Evolutionary conservation across 2,329 filamentous ascomycete genomes (phyloP).

Genomic region (Penicillium sp.): DNA sequence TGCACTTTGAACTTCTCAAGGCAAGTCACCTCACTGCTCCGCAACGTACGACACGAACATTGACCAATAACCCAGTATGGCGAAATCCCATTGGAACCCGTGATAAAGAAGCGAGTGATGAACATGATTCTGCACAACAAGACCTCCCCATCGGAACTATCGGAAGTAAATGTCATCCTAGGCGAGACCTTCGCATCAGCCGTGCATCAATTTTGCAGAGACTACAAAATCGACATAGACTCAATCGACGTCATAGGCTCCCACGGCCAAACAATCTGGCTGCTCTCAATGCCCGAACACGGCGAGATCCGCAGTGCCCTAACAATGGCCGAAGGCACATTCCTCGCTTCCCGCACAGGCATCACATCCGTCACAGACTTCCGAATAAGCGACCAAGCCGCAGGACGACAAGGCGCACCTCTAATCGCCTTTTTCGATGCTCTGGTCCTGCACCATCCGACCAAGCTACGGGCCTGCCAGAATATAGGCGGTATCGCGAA

Average conservation of each 20-base stretch:
- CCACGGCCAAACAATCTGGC: slow-evolving; percentile 59
- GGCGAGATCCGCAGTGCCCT: slow-evolving; percentile 49
- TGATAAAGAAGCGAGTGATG: slow-evolving; percentile 56
- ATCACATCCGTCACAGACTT: slow-evolving; percentile 60
- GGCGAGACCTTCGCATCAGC: slow-evolving; percentile 56
- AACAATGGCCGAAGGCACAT: slow-evolving; percentile 56
- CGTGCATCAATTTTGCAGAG: slow-evolving; percentile 49
- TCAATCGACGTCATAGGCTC: slow-evolving; percentile 55
- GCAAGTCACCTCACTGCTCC: slow-evolving; percentile 8
- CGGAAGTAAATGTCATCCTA: slow-evolving; percentile 56
- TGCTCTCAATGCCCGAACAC: slow-evolving; percentile 51
- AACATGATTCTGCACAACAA: slow-evolving; percentile 54
- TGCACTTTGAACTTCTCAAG: slow-evolving; percentile 55
- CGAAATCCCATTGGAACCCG: slow-evolving; percentile 52
- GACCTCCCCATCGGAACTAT: slow-evolving; percentile 53
- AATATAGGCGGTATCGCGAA: slow-evolving; percentile 61
- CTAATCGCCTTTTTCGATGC: slow-evolving; percentile 58
- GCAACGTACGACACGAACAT: not conserved
- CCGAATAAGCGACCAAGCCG: slow-evolving; percentile 54
- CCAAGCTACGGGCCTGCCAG: slow-evolving; percentile 56
- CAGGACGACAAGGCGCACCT: slow-evolving; percentile 54
- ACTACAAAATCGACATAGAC: slow-evolving; percentile 43
- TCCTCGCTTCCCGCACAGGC: slow-evolving; percentile 54
- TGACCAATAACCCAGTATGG: slow-evolving; percentile 44
- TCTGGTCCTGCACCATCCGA: slow-evolving; percentile 54